Evolutionary conservation across 352 stramenopile species (phyloP).

Genomic region (Pythium insidiosum): DNA sequence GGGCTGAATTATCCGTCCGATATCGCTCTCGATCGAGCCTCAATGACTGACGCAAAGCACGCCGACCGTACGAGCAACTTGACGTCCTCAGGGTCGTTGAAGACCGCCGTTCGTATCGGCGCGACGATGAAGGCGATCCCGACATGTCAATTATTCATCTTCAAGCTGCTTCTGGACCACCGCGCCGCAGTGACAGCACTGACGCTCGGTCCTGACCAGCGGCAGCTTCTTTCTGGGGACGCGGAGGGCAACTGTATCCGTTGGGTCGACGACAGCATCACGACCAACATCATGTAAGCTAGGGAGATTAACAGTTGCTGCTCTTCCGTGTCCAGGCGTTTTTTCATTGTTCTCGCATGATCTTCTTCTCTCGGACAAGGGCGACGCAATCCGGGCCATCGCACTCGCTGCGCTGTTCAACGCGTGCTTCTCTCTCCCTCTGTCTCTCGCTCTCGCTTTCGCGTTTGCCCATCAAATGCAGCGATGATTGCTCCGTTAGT

Average conservation of each 20-base stretch:
- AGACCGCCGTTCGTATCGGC: slow-evolving; percentile 6
- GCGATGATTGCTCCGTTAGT: too few species aligned
- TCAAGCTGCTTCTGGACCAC: slow-evolving; percentile 73
- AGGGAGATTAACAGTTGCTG: not conserved
- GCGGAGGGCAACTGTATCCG: slow-evolving; percentile 61
- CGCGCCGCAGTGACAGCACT: slow-evolving; percentile 49
- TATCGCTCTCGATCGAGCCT: slow-evolving; percentile 19
- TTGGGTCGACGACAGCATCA: slow-evolving; percentile 78
- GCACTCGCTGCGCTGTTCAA: not conserved
- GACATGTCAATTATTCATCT: slow-evolving; percentile 61
- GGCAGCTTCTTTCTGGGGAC: slow-evolving; percentile 61
- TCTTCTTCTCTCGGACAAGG: slow-evolving; percentile 4
- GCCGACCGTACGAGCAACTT: too few species aligned
- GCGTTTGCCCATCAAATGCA: too few species aligned
- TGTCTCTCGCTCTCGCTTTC: too few species aligned
- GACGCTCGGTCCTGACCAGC: slow-evolving; percentile 43
- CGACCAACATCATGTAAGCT: slow-evolving; percentile 46
- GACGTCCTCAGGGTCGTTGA: slow-evolving; percentile 3
- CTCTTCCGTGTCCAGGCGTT: slow-evolving; percentile 9
- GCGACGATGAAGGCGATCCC: slow-evolving; percentile 31
- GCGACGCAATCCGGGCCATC: too few species aligned
- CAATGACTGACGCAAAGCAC: slow-evolving; percentile 2
- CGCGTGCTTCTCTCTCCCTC: too few species aligned
- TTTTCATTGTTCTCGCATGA: slow-evolving; percentile 1
- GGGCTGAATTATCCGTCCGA: slow-evolving; percentile 54